Base-by-base conservation (phyloP, 2,329 filamentous ascomycete genomes). In the Didymella keratinophila region DNA sequence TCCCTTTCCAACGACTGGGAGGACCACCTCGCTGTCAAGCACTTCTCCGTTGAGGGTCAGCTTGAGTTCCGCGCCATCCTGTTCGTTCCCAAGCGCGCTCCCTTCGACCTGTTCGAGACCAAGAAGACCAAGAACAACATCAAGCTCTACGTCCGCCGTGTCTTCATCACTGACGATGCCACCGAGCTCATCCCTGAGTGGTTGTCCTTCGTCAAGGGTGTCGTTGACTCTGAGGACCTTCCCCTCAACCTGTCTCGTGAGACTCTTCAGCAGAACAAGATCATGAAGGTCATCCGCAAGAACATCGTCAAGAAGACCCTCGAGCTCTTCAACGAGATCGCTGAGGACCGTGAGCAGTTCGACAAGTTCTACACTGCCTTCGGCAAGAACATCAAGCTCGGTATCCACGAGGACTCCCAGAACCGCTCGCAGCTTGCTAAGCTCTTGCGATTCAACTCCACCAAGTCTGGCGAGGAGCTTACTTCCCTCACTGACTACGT, bases 121-220 rank as follows among this genome's bases (percentile, higher is more conserved):
- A 99, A 99, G 92, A 97, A 97, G 91, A 97, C 94, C 79, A 99
- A 99, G 93, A 99, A 98, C 91, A 99, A 99, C 91, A 98, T 99
- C 89, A 99, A 99, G 90, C 90, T 99, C 75, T 99, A 99, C 84
- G 95, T 99, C 78, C 94, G 95, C 81, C 95, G 95, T 80, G 95
- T 99, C 82, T 99, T 99, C 91, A 99, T 99, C 87, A 99, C 95
- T 62, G 95, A 99, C 72, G 95, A 99, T 81, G 95, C 95, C 74
- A 98, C 95, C 73, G 95, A 99, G 80, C 90, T 99, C 83, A 96
- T 99, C 70, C 95, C 95, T 62, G 95, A 99, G 87, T 99, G 95
- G 95, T 89, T 99, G 78, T 88, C 92, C 85, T 99, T 99, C 84
- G 84, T 99, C 89, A 99, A 99, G 91, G 95, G 95, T 90, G 95